These are phyloP conservation scores for Pseudocercospora eumusae DNA, from an alignment of 2,329 filamentous ascomycete genomes.

Conservation along the genomic window DNA sequence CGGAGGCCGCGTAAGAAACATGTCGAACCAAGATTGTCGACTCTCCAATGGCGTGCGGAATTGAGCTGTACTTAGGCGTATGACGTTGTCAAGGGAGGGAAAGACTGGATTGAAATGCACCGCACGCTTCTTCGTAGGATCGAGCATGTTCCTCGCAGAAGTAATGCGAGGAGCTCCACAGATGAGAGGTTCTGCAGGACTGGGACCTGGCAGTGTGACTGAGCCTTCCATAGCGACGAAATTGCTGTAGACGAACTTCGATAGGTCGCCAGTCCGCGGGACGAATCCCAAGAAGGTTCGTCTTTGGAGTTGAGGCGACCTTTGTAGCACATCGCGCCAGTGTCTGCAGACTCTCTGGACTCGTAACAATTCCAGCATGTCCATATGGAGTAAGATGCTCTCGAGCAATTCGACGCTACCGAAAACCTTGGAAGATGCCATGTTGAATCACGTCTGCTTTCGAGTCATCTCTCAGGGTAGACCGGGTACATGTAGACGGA, in stretches of 20 bases:
- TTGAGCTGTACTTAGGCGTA: slow-evolving; percentile 20
- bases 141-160: too few relatives aligned
- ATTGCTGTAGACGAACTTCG: slow-evolving; percentile 14
- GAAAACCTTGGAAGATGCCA: background rate
- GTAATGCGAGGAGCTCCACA: background rate
- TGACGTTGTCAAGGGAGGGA: slow-evolving; percentile 12
- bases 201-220: background rate
- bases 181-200: background rate
- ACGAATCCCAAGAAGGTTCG: slow-evolving; percentile 19
- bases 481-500: too few relatives aligned
- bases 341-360: slow-evolving; percentile 17
- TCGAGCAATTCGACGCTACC: slow-evolving; percentile 22
- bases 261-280: slow-evolving; percentile 13
- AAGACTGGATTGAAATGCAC: slow-evolving; percentile 24
- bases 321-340: slow-evolving; percentile 18
- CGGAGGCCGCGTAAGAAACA: slow-evolving; percentile 25
- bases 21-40: slow-evolving; percentile 22
- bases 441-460: background rate
- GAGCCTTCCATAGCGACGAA: background rate
- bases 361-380: slow-evolving; percentile 20
- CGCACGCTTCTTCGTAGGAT: background rate
- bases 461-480: background rate
- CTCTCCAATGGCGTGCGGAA: slow-evolving; percentile 14
- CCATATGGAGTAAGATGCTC: slow-evolving; percentile 17
- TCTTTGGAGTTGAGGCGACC: slow-evolving; percentile 18